phyloP scores from a whole-genome alignment of 2,329 filamentous ascomycete species.

The Fusarium robinianum region DNA sequence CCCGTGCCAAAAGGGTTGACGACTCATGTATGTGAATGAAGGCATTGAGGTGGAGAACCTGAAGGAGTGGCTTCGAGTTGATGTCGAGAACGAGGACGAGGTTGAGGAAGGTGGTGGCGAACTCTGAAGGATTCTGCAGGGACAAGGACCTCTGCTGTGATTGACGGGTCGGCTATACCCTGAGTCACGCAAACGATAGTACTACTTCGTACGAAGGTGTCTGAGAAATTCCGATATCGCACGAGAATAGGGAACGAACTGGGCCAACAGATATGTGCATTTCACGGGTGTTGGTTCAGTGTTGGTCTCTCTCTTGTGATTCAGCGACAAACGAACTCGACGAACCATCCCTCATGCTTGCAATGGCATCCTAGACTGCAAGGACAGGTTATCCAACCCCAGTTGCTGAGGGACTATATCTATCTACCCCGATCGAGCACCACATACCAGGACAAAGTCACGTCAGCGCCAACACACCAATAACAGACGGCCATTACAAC shows the following conservation, averaged over 20 bases:
- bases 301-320: no score
- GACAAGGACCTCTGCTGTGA: neutral
- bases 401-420: slow-evolving; percentile 4
- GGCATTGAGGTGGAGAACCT: slow-evolving; percentile 39
- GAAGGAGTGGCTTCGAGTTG: slow-evolving; percentile 36
- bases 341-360: no score
- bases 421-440: slow-evolving; percentile 10
- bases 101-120: slow-evolving; percentile 16
- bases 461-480: slow-evolving; percentile 14
- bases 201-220: neutral
- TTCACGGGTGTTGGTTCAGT: no score
- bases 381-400: no score
- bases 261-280: neutral
- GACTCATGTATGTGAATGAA: slow-evolving; percentile 10
- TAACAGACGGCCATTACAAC: neutral
- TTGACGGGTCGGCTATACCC: neutral
- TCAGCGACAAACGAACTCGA: no score
- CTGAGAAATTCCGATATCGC: neutral
- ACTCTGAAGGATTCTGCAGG: slow-evolving; percentile 13
- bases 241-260: neutral
- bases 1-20: slow-evolving; percentile 54
- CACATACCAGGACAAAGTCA: slow-evolving; percentile 22
- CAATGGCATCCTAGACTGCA: no score
- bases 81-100: slow-evolving; percentile 21
- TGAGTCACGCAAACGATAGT: slow-evolving; percentile 2